Evolutionary conservation across 306 rosid genomes (phyloP).

Genomic region (Cotoneaster glaucophyllus): DNA sequence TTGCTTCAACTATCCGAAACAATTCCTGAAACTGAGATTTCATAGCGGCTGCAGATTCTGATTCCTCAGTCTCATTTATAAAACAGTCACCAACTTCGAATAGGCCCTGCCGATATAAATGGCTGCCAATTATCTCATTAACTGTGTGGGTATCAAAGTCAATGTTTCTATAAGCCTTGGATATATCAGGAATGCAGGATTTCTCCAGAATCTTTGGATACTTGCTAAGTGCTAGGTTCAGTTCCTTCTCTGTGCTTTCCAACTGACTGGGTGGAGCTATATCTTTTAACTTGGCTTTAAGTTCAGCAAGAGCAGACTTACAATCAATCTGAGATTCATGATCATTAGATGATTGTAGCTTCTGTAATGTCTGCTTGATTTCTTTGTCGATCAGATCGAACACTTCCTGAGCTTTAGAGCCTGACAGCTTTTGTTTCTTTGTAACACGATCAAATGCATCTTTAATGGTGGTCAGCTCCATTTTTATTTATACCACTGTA

Average conservation of each 20-base stretch:
- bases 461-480: slow-evolving; percentile 72
- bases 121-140: slow-evolving; percentile 66
- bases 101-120: slow-evolving; percentile 77
- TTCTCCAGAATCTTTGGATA: slow-evolving; percentile 79
- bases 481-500: slow-evolving; percentile 7
- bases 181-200: slow-evolving; percentile 74
- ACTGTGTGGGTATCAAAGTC: slow-evolving; percentile 55
- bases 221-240: slow-evolving; percentile 70
- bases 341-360: slow-evolving; percentile 41
- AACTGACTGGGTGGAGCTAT: slow-evolving; percentile 50
- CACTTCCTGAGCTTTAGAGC: slow-evolving; percentile 69
- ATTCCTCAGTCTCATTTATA: slow-evolving; percentile 46
- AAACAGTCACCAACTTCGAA: slow-evolving; percentile 81
- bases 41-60: slow-evolving; percentile 50
- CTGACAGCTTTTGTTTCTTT: slow-evolving; percentile 76
- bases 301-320: slow-evolving; percentile 47
- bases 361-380: slow-evolving; percentile 47
- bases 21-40: slow-evolving; percentile 73
- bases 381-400: slow-evolving; percentile 37
- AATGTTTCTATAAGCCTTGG: slow-evolving; percentile 76
- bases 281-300: slow-evolving; percentile 50
- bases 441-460: slow-evolving; percentile 51
- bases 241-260: slow-evolving; percentile 73
- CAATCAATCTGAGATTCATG: slow-evolving; percentile 30
- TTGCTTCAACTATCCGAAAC: slow-evolving; percentile 72